Conservation (phyloP, 257 asterid species). For the Salvia miltiorrhiza region DNA sequence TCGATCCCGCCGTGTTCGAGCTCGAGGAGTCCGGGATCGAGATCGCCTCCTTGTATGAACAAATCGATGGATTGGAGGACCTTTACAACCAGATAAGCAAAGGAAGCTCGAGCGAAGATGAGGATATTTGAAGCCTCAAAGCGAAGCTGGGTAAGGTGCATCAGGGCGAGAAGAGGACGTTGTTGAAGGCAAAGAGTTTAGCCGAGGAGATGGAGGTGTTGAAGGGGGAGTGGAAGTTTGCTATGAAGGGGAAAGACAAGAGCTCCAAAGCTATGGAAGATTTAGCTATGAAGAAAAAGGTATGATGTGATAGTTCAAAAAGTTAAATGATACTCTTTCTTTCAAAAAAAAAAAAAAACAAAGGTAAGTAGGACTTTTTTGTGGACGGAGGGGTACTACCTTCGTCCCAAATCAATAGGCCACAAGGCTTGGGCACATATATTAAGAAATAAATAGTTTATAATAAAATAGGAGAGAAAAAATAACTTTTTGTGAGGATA, state of each 20-base stretch:
- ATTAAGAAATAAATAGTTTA: no score
- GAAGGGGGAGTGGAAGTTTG: conserved; percentile 45
- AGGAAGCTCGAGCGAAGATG: not conserved
- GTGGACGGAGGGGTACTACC: no score
- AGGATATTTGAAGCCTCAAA: conserved; percentile 21
- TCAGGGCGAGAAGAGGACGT: conserved; percentile 36
- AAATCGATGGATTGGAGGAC: conserved; percentile 30
- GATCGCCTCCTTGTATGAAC: conserved; percentile 32
- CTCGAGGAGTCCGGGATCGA: conserved; percentile 53
- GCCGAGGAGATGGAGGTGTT: conserved; percentile 36
- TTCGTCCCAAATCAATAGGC: no score
- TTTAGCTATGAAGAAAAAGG: no score
- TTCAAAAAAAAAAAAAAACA: no score
- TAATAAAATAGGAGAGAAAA: no score
- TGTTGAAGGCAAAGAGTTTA: conserved; percentile 3
- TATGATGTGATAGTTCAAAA: no score
- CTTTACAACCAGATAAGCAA: conserved; percentile 17
- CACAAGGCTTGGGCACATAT: no score
- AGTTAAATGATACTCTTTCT: no score
- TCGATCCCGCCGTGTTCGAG: conserved; percentile 45
- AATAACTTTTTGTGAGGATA: no score
- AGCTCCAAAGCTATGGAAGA: conserved; percentile 85
- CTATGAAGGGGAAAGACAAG: conserved; percentile 64
- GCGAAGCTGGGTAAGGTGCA: conserved; percentile 26
- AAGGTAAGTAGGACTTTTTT: no score